These are phyloP conservation scores for Hypoxylon intermedium DNA, from an alignment of 495 filamentous ascomycete genomes.

Conservation along the genomic window DNA sequence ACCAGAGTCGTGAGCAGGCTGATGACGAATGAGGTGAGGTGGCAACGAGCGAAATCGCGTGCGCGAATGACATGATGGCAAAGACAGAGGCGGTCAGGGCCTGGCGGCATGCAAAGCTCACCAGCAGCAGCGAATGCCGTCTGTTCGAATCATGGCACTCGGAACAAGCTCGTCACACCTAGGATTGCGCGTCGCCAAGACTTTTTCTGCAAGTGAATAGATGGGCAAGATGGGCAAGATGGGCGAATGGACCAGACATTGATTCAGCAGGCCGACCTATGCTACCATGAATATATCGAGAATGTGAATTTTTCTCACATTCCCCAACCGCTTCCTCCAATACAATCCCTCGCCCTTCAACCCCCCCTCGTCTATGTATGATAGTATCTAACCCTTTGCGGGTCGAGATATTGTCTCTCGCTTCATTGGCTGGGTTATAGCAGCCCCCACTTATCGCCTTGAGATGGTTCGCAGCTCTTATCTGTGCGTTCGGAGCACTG, in stretches of 20 bases:
- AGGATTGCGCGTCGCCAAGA: constrained; percentile 49
- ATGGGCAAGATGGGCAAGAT: constrained; percentile 9
- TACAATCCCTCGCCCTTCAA: neutral
- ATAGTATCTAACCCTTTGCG: constrained; percentile 22
- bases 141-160: constrained; percentile 42
- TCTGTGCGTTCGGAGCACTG: constrained; percentile 34
- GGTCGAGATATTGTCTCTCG: constrained; percentile 11
- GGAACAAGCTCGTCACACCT: constrained; percentile 45
- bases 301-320: neutral
- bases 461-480: constrained; percentile 34
- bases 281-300: neutral
- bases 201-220: constrained; percentile 27
- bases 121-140: constrained; percentile 27
- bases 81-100: constrained; percentile 38
- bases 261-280: constrained; percentile 8
- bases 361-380: neutral
- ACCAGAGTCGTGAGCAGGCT: constrained; percentile 13
- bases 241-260: constrained; percentile 16
- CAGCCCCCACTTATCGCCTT: constrained; percentile 19
- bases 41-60: constrained; percentile 38
- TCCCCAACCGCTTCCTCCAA: neutral
- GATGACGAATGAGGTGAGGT: constrained; percentile 7
- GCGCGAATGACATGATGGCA: constrained; percentile 37
- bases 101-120: constrained; percentile 40
- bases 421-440: constrained; percentile 22